Base-by-base conservation (phyloP, 331 rosid species). In the Malus hybrid region DNA sequence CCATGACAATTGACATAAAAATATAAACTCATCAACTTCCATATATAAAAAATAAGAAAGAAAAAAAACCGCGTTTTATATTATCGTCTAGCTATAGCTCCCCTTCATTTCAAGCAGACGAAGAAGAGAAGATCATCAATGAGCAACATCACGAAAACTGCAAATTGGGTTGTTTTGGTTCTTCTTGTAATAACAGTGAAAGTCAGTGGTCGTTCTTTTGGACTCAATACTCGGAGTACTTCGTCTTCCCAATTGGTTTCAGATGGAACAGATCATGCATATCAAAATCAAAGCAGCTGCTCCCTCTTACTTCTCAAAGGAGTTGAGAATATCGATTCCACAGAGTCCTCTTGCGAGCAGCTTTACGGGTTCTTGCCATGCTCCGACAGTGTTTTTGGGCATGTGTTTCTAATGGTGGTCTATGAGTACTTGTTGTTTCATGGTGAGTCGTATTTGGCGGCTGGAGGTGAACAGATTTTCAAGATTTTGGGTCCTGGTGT, bases 331-430 rank as follows among this genome's bases (percentile, higher is more conserved):
- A 27, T 1, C 28, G 44, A 39, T 60, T 64, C 55, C 48, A 19
- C 76, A 6, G 82, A n/a, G 44, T 62, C 69, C 14, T 60, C 67
- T 27, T 87, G 93, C 28, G 82, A 78, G 36, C 91, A 87, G 61
- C 77, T 87, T 86, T 89, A 87, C 42, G 93, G 93, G 0, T 87
- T 89, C 79, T 71, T 89, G 74, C 93, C 91, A 32, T 89, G 93
- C 78, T 85, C 93, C 7, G 74, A 27, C 48, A 89, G 61, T 76
- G 65, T 81, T 3, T 20, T 69, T 39, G 93, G 93, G 5, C 88
- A 83, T 18, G 72, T 87, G 2, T 87, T 87, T 75, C 78, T 89
- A 5, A 83, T 89, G 34, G 71, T 81, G 72, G 88, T 87, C 66
- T 89, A 89, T 50, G 89, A 89, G 83, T 89, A 80, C 79, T 76